Percentiles rank a stretch among this genome's conserved stretches.
phyloP scores from a whole-genome alignment of 202 grass and related monocot genomes.

The Zoysia matrella region DNA sequence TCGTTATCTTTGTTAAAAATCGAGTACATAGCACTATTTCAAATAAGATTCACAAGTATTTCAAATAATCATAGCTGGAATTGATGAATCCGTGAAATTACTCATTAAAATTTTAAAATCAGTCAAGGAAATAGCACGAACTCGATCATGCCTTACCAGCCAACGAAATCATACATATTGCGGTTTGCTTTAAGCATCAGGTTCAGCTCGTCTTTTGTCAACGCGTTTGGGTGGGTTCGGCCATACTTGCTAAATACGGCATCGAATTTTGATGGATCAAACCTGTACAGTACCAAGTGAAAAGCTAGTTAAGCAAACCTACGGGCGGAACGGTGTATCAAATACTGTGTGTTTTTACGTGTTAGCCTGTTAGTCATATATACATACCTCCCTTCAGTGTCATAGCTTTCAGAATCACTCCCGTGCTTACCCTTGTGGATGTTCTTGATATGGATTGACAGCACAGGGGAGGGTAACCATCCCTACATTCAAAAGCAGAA shows the following conservation, averaged over 20 bases:
- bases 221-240: constrained; percentile 45
- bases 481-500: not conserved
- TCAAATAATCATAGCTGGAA: not conserved
- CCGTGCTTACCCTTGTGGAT: not conserved
- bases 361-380: not conserved
- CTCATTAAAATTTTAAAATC: not conserved
- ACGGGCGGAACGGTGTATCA: not conserved
- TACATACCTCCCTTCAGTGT: constrained; percentile 70
- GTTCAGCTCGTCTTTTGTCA: constrained; percentile 50
- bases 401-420: constrained; percentile 64
- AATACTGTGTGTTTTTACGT: not conserved
- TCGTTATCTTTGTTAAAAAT: not conserved
- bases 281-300: constrained; percentile 37
- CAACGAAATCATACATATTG: constrained; percentile 51
- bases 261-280: constrained; percentile 72
- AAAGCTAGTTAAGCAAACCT: constrained; percentile 8
- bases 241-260: constrained; percentile 75
- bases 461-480: no score
- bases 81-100: not conserved
- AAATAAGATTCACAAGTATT: no score
- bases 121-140: not conserved
- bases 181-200: constrained; percentile 61
- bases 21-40: no score
- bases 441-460: no score
- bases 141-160: constrained; percentile 33